Base-by-base conservation (phyloP, 257 asterid genomes). In the Penstemon davidsonii region DNA sequence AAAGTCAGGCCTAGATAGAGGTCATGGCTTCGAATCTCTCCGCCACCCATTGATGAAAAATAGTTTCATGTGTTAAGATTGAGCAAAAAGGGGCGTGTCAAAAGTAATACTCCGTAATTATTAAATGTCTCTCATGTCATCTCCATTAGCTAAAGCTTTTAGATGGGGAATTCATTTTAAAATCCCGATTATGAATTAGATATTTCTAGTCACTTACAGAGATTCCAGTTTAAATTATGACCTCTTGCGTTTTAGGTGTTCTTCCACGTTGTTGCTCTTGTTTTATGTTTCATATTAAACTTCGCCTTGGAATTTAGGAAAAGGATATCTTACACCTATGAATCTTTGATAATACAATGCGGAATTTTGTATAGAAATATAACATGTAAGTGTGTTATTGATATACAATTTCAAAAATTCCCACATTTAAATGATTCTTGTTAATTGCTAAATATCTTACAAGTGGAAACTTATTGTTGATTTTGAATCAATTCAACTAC, bases 291-390 rank as follows among this genome's bases (percentile, higher is more conserved):
- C 19, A 5, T 19, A 37, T 58, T 47, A n/a, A 63, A 55, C 56
- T 55, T 66, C 12, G 38, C 45, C 8, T 62, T 46, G 43, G 55
- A 49, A 55, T 62, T 44, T 43, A 44, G 53, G n/a, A 25, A 41
- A 50, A 41, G 13, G 36, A 18, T 12, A 47, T 39, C 9, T 5
- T 25, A 55, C 38, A 54, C 42, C 41, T 44, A 36, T 4, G 42
- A 51, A 12, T 70, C 60, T 65, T 43, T 11, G 33, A n/a, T 42
- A 67, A 56, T 56, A 58, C 9, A 9, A 19, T 8, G 41, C 4
- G 46, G 19, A 10, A 4, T 12, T 4, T 46, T 56, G 10, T 18
- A 55, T 1, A 8, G 3, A 68, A 25, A 36, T 67, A 9, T 36
- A 11, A 6, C 33, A 5, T 42, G 8, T 11, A 55, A 3, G 15